These are phyloP conservation scores for Leccinum boreale DNA, from an alignment of 768 basidiomycete species.

Conservation along the genomic window DNA sequence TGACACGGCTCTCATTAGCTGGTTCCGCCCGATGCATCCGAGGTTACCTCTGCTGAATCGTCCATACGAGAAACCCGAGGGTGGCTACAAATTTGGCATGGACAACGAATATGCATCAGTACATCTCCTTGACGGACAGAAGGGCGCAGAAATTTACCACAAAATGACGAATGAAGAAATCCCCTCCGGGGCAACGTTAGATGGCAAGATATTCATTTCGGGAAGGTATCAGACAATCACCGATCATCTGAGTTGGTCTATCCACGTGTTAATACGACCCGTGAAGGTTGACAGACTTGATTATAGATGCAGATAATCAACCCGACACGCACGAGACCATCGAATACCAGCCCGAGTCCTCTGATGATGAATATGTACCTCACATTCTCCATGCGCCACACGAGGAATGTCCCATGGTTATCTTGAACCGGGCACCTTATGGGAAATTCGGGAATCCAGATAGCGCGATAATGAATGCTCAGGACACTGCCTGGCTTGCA, in stretches of 20 bases:
- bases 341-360: conserved; percentile 21
- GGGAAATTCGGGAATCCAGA: conserved; percentile 47
- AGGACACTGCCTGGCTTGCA: conserved; percentile 67
- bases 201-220: conserved; percentile 24
- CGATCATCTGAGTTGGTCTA: conserved; percentile 37
- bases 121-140: conserved; percentile 26
- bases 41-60: conserved; percentile 39
- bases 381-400: conserved; percentile 60
- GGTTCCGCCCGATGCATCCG: conserved; percentile 48
- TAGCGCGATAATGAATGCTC: conserved; percentile 48
- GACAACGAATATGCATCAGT: conserved; percentile 31
- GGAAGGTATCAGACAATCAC: conserved; percentile 37
- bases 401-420: conserved; percentile 57
- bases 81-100: conserved; percentile 38
- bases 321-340: conserved; percentile 31
- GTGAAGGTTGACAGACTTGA: conserved; percentile 10
- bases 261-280: neutral
- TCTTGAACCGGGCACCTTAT: conserved; percentile 61
- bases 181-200: conserved; percentile 5
- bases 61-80: conserved; percentile 29
- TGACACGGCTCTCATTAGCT: conserved; percentile 64
- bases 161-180: conserved; percentile 15
- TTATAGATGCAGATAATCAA: conserved; percentile 34
- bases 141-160: conserved; percentile 24
- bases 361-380: conserved; percentile 53